Evolutionary conservation across 2,329 filamentous ascomycete genomes (phyloP), one percentile per base, ranked within the genome.

Genomic region (Cladosporium sp.): DNA sequence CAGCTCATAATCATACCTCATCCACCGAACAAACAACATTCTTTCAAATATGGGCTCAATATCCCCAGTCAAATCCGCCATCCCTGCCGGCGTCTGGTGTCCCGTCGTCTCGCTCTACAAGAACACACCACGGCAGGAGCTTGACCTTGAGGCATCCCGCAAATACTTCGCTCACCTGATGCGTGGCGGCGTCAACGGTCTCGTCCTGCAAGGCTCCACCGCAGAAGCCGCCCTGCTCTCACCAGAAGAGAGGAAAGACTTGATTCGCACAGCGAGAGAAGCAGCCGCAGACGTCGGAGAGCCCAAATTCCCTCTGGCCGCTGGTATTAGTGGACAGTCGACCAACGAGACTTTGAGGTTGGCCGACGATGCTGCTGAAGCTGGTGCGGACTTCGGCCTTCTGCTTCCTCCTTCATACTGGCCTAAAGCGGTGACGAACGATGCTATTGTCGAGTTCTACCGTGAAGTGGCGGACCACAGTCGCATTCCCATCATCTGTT

Each of bases 31-130:
- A 27, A 9, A 27, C 22, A 9, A 27, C 22, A 27, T 9, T 5
- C 22, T 4, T 5, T 9, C 32, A 34, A 34, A 13, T 17, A 41
- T 41, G 39, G 39, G 39, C n/a, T 41, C 39, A 12, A 41, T 41
- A 4, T n/a, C 19, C 4, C 17, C 19, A 8, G 7, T 12, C 11
- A 41, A 41, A 13, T 41, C 47, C 63, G 56, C 52, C 7, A 44
- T 76, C 2, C 73, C 74, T 0, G 60, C 61, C 0, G 74, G 74
- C 12, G 69, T 77, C 18, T 77, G 74, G 57, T 73, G 71, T 24
- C 74, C 75, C 0, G 73, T 76, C 2, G 64, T 76, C 20, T 75
- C 74, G 0, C 58, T 76, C 2, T 77, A 75, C 62, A 70, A 73
- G 47, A 57, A 68, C 41, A 68, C 67, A 8, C 54, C 67, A 0